Evolutionary conservation across 768 basidiomycete genomes (phyloP).

Genomic region (Infundibulicybe gibba): DNA sequence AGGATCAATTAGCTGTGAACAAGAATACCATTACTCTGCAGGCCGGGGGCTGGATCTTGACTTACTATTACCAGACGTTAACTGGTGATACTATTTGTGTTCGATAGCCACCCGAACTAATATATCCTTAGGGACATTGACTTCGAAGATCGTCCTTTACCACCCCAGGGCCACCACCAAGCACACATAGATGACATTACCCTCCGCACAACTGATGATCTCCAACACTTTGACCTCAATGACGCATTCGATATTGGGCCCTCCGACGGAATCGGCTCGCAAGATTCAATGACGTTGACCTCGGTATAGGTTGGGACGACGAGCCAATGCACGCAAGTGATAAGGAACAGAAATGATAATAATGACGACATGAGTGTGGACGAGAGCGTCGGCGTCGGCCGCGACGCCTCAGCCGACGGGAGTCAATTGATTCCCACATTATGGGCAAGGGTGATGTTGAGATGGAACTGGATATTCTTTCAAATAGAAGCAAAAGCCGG

Average conservation of each 20-base stretch:
- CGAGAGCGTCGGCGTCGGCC: constrained; percentile 71
- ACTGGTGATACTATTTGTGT: constrained; percentile 43
- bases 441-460: constrained; percentile 42
- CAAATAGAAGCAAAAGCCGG: constrained; percentile 54
- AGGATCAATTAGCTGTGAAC: constrained; percentile 86
- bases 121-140: constrained; percentile 63
- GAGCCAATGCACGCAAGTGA: constrained; percentile 31
- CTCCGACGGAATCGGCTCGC: constrained; percentile 81
- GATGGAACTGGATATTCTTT: constrained; percentile 61
- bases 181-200: constrained; percentile 88
- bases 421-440: constrained; percentile 62
- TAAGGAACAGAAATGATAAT: constrained; percentile 29
- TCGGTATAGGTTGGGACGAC: constrained; percentile 77
- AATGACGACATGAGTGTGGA: constrained; percentile 55
- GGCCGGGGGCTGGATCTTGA: constrained; percentile 77
- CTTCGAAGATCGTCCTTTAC: constrained; percentile 65
- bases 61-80: constrained; percentile 72
- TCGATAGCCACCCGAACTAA: constrained; percentile 8
- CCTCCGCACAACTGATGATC: constrained; percentile 72
- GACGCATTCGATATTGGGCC: constrained; percentile 81
- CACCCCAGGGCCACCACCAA: constrained; percentile 72
- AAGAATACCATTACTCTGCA: constrained; percentile 88
- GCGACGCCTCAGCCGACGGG: constrained; percentile 58
- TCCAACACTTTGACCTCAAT: constrained; percentile 60
- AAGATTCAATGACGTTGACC: constrained; percentile 72